phyloP scores from a whole-genome alignment of 805 yeast species.

The Starmerella powellii region DNA sequence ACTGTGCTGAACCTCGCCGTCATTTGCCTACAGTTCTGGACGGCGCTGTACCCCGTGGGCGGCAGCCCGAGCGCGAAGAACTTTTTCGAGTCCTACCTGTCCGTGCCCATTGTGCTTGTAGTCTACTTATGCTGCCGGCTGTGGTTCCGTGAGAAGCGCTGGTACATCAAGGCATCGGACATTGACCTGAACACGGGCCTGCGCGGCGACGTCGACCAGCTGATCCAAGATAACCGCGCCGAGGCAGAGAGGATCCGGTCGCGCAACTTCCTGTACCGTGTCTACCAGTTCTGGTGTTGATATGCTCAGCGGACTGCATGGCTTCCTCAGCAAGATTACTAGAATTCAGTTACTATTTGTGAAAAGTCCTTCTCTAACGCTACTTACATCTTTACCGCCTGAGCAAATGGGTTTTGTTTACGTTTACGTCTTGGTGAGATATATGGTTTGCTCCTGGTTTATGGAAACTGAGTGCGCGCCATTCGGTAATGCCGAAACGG shows the following conservation, averaged over 20 bases:
- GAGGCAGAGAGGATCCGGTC: constrained; percentile 9
- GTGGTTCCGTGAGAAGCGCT: constrained; percentile 11
- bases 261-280: constrained; percentile 5
- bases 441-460: too few relatives aligned
- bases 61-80: constrained; percentile 27
- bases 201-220: constrained; percentile 17
- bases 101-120: constrained; percentile 33
- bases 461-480: too few relatives aligned
- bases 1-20: constrained; percentile 45
- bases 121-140: constrained; percentile 12
- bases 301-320: too few relatives aligned
- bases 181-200: constrained; percentile 19
- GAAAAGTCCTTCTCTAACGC: too few relatives aligned
- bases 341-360: too few relatives aligned
- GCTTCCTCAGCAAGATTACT: too few relatives aligned
- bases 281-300: constrained; percentile 20
- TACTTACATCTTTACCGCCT: too few relatives aligned
- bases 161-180: constrained; percentile 13
- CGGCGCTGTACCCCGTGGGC: constrained; percentile 59
- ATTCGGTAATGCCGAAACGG: too few relatives aligned
- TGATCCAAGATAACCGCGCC: constrained; percentile 12
- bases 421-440: too few relatives aligned
- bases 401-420: too few relatives aligned
- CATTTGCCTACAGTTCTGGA: constrained; percentile 68
- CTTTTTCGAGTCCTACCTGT: constrained; percentile 46